Base-by-base conservation (phyloP, 2,329 filamentous ascomycete species). In the Calonectria multiphialidica region DNA sequence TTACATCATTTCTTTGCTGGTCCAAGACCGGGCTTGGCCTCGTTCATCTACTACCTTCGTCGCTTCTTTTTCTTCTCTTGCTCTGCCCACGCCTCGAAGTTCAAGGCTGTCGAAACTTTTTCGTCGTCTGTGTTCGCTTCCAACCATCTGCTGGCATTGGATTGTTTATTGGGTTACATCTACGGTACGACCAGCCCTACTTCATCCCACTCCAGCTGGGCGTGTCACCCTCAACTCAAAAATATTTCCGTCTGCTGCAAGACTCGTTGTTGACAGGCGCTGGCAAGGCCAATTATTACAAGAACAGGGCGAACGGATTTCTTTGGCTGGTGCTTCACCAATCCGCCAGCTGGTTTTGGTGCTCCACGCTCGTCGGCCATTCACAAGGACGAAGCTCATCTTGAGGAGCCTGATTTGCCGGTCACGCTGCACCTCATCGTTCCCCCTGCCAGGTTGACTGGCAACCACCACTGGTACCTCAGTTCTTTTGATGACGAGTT, bases 371-470 rank as follows among this genome's bases (percentile, higher is more conserved):
- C 70, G 44, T 72, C 74, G 70, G 70, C 77, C 77, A 79, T 77
- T 79, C 77, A 79, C 66, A 76, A 72, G 65, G 57, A 72, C 61
- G 50, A 77, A 68, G 66, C 57, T 71, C 44, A 53, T 55, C 69
- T 67, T 76, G 49, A 68, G 65, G 57, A 75, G 63, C 76, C 69
- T 79, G 77, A 79, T 79, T 79, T 79, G 77, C 70, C 72, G 55
- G 66, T 42, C 68, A 68, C 68, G 68, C 76, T 79, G 75, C 75
- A 74, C 57, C 64, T 64, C 70, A 65, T 71, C 66, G 59, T 23
- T 66, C 71, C 78, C 77, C 77, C 75, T 78, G 77, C 37, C 70
- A 59, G 44, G 64, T 75, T 55, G 66, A 71, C 74, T 64, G 50
- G 64, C 72, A 71, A 75, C 66, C 68, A 70, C 40, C 66, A 75